phyloP scores from a whole-genome alignment of 257 asterid genomes.

The Handroanthus guayacan region DNA sequence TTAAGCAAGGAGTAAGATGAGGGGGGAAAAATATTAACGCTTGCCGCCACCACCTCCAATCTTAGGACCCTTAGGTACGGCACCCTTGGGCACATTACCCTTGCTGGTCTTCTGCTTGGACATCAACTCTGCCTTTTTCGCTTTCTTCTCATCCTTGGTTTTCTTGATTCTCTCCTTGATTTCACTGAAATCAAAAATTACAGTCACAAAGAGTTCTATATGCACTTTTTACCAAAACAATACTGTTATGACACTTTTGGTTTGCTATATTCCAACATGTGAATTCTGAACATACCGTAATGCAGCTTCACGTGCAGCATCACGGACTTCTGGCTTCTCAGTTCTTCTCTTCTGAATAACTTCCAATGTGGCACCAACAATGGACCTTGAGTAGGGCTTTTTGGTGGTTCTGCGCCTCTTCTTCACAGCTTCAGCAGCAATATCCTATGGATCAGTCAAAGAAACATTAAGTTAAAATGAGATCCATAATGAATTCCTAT shows the following conservation, averaged over 20 bases:
- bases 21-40: slow-evolving; percentile 31
- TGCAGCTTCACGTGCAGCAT: slow-evolving; percentile 76
- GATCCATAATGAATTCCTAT: background rate
- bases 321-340: slow-evolving; percentile 72
- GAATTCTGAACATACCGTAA: slow-evolving; percentile 45
- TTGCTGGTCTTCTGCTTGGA: slow-evolving; percentile 57
- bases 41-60: slow-evolving; percentile 66
- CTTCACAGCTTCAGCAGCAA: slow-evolving; percentile 60
- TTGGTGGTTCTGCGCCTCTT: slow-evolving; percentile 65
- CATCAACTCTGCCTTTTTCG: slow-evolving; percentile 56
- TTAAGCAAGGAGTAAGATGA: background rate
- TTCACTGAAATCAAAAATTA: slow-evolving; percentile 45
- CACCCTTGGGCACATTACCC: slow-evolving; percentile 57
- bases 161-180: slow-evolving; percentile 71
- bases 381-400: slow-evolving; percentile 76
- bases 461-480: background rate
- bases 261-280: background rate
- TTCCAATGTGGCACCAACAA: slow-evolving; percentile 71
- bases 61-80: slow-evolving; percentile 64
- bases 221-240: background rate
- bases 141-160: slow-evolving; percentile 73
- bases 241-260: background rate
- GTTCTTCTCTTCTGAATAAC: slow-evolving; percentile 66
- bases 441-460: slow-evolving; percentile 40
- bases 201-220: background rate